Conservation (phyloP, 2,329 filamentous ascomycete genomes). For the Paramyrothecium roridum region DNA sequence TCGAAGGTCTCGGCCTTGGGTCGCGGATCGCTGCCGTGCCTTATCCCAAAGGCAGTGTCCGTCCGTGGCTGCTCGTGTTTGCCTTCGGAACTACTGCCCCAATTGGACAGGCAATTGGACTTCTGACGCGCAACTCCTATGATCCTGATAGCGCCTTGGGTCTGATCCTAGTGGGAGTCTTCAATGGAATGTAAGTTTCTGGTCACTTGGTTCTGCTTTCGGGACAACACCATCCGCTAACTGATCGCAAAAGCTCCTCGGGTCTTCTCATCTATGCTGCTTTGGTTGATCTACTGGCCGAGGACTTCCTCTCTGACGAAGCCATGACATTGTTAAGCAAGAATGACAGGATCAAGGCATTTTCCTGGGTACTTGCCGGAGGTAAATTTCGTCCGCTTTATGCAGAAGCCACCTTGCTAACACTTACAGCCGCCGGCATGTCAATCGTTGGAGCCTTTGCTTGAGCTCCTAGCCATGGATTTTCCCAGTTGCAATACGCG, state of each 20-base stretch:
- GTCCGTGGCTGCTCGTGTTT: constrained; percentile 59
- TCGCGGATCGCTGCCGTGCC: constrained; percentile 67
- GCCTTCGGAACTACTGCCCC: constrained; percentile 64
- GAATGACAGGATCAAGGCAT: constrained; percentile 51
- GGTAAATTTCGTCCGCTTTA: constrained; percentile 29
- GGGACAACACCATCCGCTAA: constrained; percentile 9
- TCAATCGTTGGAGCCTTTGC: constrained; percentile 31
- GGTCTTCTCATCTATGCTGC: constrained; percentile 61
- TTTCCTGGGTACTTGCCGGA: constrained; percentile 47
- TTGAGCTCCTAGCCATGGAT: constrained; percentile 4
- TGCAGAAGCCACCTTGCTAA: neutral
- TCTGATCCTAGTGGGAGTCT: constrained; percentile 60
- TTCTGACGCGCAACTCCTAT: constrained; percentile 53
- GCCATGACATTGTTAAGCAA: constrained; percentile 45
- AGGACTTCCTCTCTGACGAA: constrained; percentile 63
- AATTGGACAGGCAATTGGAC: constrained; percentile 62
- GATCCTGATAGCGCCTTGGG: constrained; percentile 63
- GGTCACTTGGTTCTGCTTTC: neutral
- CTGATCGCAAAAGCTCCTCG: constrained; percentile 41
- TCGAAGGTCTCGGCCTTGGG: constrained; percentile 66
- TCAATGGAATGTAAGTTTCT: constrained; percentile 59
- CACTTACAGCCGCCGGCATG: constrained; percentile 22
- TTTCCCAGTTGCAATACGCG: no score
- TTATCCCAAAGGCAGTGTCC: constrained; percentile 51
- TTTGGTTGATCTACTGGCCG: constrained; percentile 60